Conservation (phyloP, 2,329 filamentous ascomycete species). For the Claviceps cyperi region DNA sequence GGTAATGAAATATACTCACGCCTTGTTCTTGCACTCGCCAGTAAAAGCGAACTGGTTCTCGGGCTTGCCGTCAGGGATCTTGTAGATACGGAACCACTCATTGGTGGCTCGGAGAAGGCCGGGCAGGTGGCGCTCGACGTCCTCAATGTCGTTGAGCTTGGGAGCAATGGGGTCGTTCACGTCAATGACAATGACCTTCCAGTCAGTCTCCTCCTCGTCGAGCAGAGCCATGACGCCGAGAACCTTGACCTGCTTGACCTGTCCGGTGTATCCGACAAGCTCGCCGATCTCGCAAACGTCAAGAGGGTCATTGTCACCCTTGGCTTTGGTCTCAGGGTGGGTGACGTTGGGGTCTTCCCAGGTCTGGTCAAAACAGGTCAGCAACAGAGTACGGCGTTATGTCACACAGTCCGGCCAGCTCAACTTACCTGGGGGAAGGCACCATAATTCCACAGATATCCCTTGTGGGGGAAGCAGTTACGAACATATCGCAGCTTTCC, state of each 20-base stretch:
- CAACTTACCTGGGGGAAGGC: slow-evolving; percentile 82
- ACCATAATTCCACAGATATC: slow-evolving; percentile 99
- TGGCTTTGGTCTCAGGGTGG: slow-evolving; percentile 98
- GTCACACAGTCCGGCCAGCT: background rate
- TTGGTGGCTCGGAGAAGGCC: slow-evolving; percentile 95
- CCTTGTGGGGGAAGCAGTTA: slow-evolving; percentile 99
- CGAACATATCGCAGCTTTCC: slow-evolving; percentile 98
- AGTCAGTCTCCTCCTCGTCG: slow-evolving; percentile 99
- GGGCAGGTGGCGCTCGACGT: slow-evolving; percentile 95
- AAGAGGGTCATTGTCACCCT: slow-evolving; percentile 97
- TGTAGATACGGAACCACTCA: slow-evolving; percentile 99
- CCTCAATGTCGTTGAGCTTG: slow-evolving; percentile 97
- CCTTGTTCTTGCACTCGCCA: slow-evolving; percentile 99
- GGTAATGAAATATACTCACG: slow-evolving; percentile 29
- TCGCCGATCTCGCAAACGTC: slow-evolving; percentile 99
- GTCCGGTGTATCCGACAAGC: slow-evolving; percentile 86
- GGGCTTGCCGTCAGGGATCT: slow-evolving; percentile 99
- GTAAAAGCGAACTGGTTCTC: slow-evolving; percentile 99
- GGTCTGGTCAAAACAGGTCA: slow-evolving; percentile 42
- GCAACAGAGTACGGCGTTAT: background rate
- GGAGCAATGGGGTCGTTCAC: slow-evolving; percentile 90
- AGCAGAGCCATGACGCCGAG: slow-evolving; percentile 98
- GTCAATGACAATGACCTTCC: slow-evolving; percentile 99
- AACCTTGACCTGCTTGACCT: slow-evolving; percentile 99
- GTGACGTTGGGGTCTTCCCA: slow-evolving; percentile 96